Evolutionary conservation across 2,329 filamentous ascomycete species (phyloP), one percentile per base, ranked within the genome.

Genomic region (Thelonectria discophora): DNA sequence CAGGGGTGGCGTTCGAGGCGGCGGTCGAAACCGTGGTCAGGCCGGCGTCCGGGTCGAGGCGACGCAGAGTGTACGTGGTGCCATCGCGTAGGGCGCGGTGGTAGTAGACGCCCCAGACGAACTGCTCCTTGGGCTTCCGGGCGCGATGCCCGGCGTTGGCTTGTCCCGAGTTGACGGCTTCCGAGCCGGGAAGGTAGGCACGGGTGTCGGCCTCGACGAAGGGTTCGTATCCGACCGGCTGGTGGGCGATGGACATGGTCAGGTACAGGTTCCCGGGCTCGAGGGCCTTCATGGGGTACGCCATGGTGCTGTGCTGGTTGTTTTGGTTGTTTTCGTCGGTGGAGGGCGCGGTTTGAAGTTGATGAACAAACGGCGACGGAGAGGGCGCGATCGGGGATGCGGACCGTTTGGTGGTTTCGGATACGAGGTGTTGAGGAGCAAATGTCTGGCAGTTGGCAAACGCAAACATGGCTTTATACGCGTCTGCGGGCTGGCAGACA

Each of bases 101-200:
- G 62, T 70, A 75, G 64, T 78, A 78, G 48, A 78, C 57, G n/a
- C 74, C 76, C 76, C 76, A 78, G 64, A 70, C 67, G 48, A 78
- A 77, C 45, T 77, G 72, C 40, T 75, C 72, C 6, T 62, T 63
- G 5, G 59, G 68, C 18, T 62, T 52, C 32, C 67, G 47, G 6
- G 69, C 47, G n/a, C 65, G 65, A 18, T 3, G 6, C 32, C 40
- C 55, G 11, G 63, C 64, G 21, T 73, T 67, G 43, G 64, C 4
- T 55, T 60, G n/a, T 52, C 61, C 6, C 63, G 52, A 20, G 61
- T 59, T 7, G 56, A 30, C 12, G 11, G 32, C 18, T 62, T 61
- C n/a, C 54, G 53, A 17, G 39, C 60, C 37, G 6, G 63, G 24
- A 17, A 68, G 49, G 43, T 42, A 47, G 55, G 50, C 18, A 27